Evolutionary conservation across 2,329 filamentous ascomycete genomes (phyloP), one percentile per base, ranked within the genome.

Genomic region (Harringtonia lauricola): DNA sequence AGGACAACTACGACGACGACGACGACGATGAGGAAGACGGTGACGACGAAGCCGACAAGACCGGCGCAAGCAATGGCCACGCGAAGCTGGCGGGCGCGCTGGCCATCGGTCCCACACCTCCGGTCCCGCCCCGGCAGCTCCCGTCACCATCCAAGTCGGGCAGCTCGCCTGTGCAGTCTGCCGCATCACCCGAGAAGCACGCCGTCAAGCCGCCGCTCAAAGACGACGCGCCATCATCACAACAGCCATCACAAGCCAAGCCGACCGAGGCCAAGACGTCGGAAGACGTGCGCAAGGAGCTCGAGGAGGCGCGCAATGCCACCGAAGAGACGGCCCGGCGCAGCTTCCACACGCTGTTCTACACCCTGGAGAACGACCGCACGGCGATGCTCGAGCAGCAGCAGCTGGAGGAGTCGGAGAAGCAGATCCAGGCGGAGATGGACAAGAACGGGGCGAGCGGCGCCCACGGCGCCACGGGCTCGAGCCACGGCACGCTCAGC

Each of bases 301-400:
- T 96, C 50, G 89, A 96, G 62, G 86, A 94, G 58, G 86, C 87
- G 53, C 92, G 92, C 59, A 89, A 83, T 60, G 86, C 85, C 26
- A 89, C 86, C 39, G 90, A 95, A 57, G 87, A 94, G 57, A 83
- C 85, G 41, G 92, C 87, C 36, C 88, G 88, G 64, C 78, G 80
- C 55, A 92, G 84, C 64, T 96, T 95, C 62, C 83, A 95, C 58
- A 94, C 87, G 10, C 74, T 95, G 51, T 94, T 96, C 63, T 90
- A 95, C 62, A 95, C 92, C 1, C 72, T 96, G 28, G 92, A 98
- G 63, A 92, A 90, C 59, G 92, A 98, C 59, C 79, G 86, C 44
- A 87, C 90, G 55, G 92, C 92, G 39, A 96, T 98, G 92, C 66
- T 96, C 45, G 92, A 98, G 62, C 92, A 98, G 63, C 88, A 96